Conservation (phyloP, 2,329 filamentous ascomycete genomes). For the Pestalotiopsis sp. region DNA sequence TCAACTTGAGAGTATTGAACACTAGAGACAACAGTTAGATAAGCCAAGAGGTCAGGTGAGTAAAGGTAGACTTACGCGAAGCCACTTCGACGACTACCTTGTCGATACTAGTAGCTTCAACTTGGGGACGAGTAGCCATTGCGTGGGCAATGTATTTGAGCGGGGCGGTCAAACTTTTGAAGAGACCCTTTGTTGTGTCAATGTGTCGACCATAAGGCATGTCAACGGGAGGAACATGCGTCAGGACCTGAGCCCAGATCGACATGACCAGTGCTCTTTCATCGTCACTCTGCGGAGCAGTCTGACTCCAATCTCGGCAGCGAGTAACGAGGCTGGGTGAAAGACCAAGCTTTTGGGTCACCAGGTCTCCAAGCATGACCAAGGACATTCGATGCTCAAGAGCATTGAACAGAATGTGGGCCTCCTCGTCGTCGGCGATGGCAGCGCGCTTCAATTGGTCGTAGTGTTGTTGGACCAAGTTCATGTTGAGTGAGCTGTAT, state of each 20-base stretch:
- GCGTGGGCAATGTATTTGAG: not conserved
- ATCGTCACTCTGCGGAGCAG: slow-evolving; percentile 1
- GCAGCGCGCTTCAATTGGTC: slow-evolving; percentile 9
- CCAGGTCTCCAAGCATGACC: slow-evolving; percentile 27
- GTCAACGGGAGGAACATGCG: not conserved
- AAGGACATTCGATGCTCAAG: slow-evolving; percentile 31
- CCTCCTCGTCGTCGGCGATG: slow-evolving; percentile 18
- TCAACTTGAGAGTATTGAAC: not conserved
- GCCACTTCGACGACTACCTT: not conserved
- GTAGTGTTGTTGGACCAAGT: slow-evolving; percentile 17
- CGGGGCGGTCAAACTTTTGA: not conserved
- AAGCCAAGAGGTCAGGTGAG: too few relatives aligned
- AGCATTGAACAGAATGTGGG: slow-evolving; percentile 30
- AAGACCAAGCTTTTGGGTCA: slow-evolving; percentile 23
- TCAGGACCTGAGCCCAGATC: not conserved
- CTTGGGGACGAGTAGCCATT: not conserved
- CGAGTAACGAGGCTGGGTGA: slow-evolving; percentile 22
- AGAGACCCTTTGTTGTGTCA: not conserved
- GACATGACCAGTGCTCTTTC: not conserved
- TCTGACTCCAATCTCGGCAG: slow-evolving; percentile 30
- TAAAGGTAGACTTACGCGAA: not conserved
- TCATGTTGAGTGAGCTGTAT: slow-evolving; percentile 24
- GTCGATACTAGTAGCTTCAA: not conserved
- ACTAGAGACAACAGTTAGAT: not conserved
- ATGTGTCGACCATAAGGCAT: not conserved